Evolutionary conservation across 176 grass and related monocot species (phyloP).

Genomic region (Aegilops umbellulata): DNA sequence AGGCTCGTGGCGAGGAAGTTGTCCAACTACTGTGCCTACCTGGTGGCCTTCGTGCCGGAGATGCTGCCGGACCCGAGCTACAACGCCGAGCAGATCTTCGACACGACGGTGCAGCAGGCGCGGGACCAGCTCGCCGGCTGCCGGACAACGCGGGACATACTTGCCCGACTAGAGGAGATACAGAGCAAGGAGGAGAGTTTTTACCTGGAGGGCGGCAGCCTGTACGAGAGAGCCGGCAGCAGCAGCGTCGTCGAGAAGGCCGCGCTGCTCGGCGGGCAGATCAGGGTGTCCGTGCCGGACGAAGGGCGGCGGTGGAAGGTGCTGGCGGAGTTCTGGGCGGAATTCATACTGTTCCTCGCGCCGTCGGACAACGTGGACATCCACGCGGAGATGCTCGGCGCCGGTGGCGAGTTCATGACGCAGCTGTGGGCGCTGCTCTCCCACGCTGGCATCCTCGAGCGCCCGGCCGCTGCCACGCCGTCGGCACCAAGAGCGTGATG

Average conservation of each 20-base stretch:
- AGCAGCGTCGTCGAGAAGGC: slow-evolving; percentile 27
- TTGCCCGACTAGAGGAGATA: not conserved
- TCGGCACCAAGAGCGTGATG: too few species aligned
- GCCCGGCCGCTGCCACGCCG: not conserved
- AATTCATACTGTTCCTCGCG: slow-evolving; percentile 36
- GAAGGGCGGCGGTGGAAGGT: slow-evolving; percentile 22
- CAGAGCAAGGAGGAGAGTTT: not conserved
- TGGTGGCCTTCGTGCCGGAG: slow-evolving; percentile 50
- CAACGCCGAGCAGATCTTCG: slow-evolving; percentile 49
- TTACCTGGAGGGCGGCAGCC: not conserved
- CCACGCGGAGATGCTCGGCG: slow-evolving; percentile 42
- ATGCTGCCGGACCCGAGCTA: slow-evolving; percentile 54
- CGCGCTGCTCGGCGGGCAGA: slow-evolving; percentile 24
- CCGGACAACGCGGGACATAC: not conserved
- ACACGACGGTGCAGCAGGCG: slow-evolving; percentile 48
- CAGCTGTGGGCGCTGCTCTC: slow-evolving; percentile 38
- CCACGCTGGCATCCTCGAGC: slow-evolving; percentile 36
- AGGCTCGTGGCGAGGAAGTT: slow-evolving; percentile 30
- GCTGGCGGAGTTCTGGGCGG: slow-evolving; percentile 41
- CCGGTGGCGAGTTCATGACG: slow-evolving; percentile 48
- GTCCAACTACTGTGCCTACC: slow-evolving; percentile 49
- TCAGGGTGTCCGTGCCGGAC: not conserved
- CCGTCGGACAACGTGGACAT: slow-evolving; percentile 42
- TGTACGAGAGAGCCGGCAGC: not conserved
- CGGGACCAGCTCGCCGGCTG: slow-evolving; percentile 30